phyloP scores from a whole-genome alignment of 805 yeast genomes.

The Ogataea pini region DNA sequence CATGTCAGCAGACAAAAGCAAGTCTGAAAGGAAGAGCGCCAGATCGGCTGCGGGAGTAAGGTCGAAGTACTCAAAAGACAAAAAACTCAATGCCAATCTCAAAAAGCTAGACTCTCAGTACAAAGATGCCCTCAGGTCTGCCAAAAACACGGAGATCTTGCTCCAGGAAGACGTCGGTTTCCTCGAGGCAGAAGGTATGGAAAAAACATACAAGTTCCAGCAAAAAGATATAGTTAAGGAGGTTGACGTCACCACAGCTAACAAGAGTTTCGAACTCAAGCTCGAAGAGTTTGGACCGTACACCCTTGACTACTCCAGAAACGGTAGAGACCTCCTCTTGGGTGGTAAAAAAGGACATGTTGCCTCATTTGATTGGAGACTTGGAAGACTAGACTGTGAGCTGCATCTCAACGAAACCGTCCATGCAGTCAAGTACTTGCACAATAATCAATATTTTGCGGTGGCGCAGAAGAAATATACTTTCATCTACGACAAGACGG shows the following conservation, averaged over 20 bases:
- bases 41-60: not conserved
- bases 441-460: slow-evolving; percentile 91
- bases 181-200: slow-evolving; percentile 94
- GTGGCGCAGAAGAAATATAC: slow-evolving; percentile 96
- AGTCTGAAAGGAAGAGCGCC: not conserved
- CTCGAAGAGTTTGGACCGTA: slow-evolving; percentile 87
- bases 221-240: slow-evolving; percentile 76
- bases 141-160: slow-evolving; percentile 83
- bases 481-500: slow-evolving; percentile 87
- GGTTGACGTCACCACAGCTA: slow-evolving; percentile 76
- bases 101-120: slow-evolving; percentile 70
- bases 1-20: not conserved
- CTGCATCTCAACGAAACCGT: slow-evolving; percentile 85
- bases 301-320: slow-evolving; percentile 73
- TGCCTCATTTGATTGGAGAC: slow-evolving; percentile 95
- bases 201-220: slow-evolving; percentile 79
- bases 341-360: slow-evolving; percentile 94
- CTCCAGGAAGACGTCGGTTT: slow-evolving; percentile 83
- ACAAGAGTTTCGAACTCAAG: slow-evolving; percentile 71
- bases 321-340: slow-evolving; percentile 81
- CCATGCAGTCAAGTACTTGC: slow-evolving; percentile 85
- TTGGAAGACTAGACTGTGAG: slow-evolving; percentile 80
- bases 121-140: slow-evolving; percentile 75
- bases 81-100: slow-evolving; percentile 63
- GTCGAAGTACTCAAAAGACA: slow-evolving; percentile 38